phyloP scores from a whole-genome alignment of 805 yeast genomes.

The Phaffomyces thermotolerans region DNA sequence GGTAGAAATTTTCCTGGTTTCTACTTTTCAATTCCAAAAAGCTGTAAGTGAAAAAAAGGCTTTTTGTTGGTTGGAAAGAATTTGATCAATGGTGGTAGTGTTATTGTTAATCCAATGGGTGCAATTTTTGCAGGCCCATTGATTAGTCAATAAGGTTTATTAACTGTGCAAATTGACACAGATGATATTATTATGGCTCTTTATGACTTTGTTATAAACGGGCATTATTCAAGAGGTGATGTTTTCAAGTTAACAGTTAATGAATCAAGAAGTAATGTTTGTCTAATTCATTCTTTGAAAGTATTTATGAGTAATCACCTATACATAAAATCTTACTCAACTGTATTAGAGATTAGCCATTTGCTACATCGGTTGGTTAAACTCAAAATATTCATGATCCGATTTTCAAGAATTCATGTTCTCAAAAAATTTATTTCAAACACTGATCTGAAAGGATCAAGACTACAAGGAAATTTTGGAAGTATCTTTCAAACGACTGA shows the following conservation, averaged over 20 bases:
- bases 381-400: too few species aligned
- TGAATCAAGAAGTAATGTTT: conserved; percentile 19
- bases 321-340: too few species aligned
- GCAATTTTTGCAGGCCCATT: conserved; percentile 38
- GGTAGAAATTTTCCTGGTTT: conserved; percentile 33
- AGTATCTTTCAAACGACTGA: too few species aligned
- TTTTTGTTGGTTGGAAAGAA: conserved; percentile 23
- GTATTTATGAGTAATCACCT: too few species aligned
- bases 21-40: conserved; percentile 35
- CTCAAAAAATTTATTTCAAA: too few species aligned
- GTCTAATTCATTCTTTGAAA: too few species aligned
- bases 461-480: too few species aligned
- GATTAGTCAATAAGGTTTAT: conserved; percentile 32
- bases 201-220: conserved; percentile 35
- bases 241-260: conserved; percentile 36
- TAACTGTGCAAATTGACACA: conserved; percentile 34
- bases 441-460: too few species aligned
- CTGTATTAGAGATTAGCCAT: too few species aligned
- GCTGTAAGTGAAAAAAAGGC: conserved; percentile 23
- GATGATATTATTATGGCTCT: conserved; percentile 31
- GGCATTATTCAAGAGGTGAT: conserved; percentile 39
- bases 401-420: too few species aligned
- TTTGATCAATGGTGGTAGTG: conserved; percentile 35
- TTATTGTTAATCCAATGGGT: conserved; percentile 36
- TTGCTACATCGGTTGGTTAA: too few species aligned